Percentiles rank a stretch among this genome's conserved stretches.
Evolutionary conservation across 164 flowering plant genomes (phyloP).

Genomic region (grape (Vitis vinifera)): ASM3070453v1 NC_081813.1:23362501-23363000

Average conservation of each 20-base stretch:
- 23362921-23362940: no score
- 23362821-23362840: not conserved
- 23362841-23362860: not conserved
- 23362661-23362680: constrained; percentile 35
- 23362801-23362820: no score
- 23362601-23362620: constrained; percentile 42
- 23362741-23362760: not conserved
- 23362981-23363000: no score
- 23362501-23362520: no score
- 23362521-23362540: no score
- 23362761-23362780: not conserved
- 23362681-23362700: constrained; percentile 32
- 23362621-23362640: constrained; percentile 34
- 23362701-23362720: constrained; percentile 26
- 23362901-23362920: no score
- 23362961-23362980: no score
- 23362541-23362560: no score
- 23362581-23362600: constrained; percentile 43
- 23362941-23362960: no score
- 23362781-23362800: not conserved
- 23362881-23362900: no score
- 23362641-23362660: constrained; percentile 20
- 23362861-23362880: no score
- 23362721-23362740: constrained; percentile 14
- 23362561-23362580: constrained; percentile 39